Conservation (phyloP, 768 basidiomycete species). For the Lactifluus piperatus region DNA sequence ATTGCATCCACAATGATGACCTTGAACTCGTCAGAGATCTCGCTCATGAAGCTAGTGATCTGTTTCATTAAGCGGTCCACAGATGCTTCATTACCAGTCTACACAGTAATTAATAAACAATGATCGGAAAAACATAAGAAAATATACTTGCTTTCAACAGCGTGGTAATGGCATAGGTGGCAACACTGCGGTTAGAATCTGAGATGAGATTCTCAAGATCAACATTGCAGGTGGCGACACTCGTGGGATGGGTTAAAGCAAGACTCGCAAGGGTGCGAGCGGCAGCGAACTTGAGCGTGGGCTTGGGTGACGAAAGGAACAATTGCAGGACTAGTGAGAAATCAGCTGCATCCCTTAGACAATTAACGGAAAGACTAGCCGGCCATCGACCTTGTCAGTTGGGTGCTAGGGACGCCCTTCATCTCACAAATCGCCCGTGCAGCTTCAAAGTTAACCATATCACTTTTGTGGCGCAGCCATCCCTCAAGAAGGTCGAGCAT, state of each 20-base stretch:
- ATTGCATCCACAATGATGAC: constrained; percentile 99
- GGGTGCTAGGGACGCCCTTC: constrained; percentile 68
- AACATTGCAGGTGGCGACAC: constrained; percentile 88
- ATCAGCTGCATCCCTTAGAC: not conserved
- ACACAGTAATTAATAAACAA: constrained; percentile 13
- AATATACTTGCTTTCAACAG: constrained; percentile 68
- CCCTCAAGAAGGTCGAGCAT: constrained; percentile 92
- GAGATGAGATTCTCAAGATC: constrained; percentile 96
- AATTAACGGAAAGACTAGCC: constrained; percentile 40
- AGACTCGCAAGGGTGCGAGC: constrained; percentile 90
- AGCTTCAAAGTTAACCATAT: constrained; percentile 99
- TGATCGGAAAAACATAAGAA: not conserved
- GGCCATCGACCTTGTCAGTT: constrained; percentile 81
- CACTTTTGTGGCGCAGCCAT: constrained; percentile 96
- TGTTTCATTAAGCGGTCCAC: constrained; percentile 99
- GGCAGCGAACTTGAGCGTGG: constrained; percentile 93
- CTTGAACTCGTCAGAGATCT: constrained; percentile 99
- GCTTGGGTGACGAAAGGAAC: constrained; percentile 92
- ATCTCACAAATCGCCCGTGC: constrained; percentile 96
- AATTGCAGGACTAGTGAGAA: constrained; percentile 71
- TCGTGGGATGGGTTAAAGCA: constrained; percentile 75
- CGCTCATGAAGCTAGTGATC: constrained; percentile 97
- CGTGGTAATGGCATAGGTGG: constrained; percentile 98
- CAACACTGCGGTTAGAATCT: constrained; percentile 90
- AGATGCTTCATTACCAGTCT: constrained; percentile 98